Percentiles rank a stretch among this genome's conserved stretches.
Conservation (phyloP, 768 basidiomycete species). For the Candolleomyces efflorescens region DNA sequence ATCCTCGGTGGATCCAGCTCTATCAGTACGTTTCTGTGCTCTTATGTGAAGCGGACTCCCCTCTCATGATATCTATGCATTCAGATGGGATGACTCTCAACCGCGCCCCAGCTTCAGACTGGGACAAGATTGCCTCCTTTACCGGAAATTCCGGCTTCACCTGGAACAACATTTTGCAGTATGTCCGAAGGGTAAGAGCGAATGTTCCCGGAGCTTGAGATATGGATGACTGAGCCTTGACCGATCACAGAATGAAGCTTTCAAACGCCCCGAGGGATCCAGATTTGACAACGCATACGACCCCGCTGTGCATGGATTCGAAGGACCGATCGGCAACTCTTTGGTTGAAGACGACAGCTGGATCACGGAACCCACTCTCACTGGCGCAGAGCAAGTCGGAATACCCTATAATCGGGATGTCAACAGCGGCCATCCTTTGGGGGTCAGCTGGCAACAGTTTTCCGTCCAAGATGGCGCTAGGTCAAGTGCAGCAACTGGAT, state of each 20-base stretch:
- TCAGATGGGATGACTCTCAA: slow-evolving; percentile 26
- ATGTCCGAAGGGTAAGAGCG: slow-evolving; percentile 24
- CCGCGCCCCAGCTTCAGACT: slow-evolving; percentile 38
- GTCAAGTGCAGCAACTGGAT: slow-evolving; percentile 24
- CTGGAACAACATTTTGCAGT: slow-evolving; percentile 26
- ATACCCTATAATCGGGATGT: slow-evolving; percentile 4
- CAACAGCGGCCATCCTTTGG: slow-evolving; percentile 2
- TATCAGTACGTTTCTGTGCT: slow-evolving; percentile 20
- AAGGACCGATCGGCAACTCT: slow-evolving; percentile 25
- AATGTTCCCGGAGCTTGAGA: background rate
- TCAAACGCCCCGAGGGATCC: slow-evolving; percentile 5
- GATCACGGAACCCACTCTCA: slow-evolving; percentile 26
- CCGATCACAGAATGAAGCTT: slow-evolving; percentile 12
- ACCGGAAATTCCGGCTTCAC: slow-evolving; percentile 47
- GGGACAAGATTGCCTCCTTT: slow-evolving; percentile 45
- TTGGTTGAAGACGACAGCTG: slow-evolving; percentile 20
- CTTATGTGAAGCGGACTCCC: background rate
- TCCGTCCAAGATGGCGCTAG: background rate
- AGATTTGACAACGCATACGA: slow-evolving; percentile 20
- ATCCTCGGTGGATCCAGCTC: slow-evolving; percentile 25
- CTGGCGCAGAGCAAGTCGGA: slow-evolving; percentile 16
- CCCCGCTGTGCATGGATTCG: slow-evolving; percentile 27
- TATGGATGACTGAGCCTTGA: background rate
- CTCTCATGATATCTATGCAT: background rate
- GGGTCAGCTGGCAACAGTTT: slow-evolving; percentile 9